Evolutionary conservation across 345 rosid genomes (phyloP), one percentile per base, ranked within the genome.

Genomic region (Viola odorata): DNA sequence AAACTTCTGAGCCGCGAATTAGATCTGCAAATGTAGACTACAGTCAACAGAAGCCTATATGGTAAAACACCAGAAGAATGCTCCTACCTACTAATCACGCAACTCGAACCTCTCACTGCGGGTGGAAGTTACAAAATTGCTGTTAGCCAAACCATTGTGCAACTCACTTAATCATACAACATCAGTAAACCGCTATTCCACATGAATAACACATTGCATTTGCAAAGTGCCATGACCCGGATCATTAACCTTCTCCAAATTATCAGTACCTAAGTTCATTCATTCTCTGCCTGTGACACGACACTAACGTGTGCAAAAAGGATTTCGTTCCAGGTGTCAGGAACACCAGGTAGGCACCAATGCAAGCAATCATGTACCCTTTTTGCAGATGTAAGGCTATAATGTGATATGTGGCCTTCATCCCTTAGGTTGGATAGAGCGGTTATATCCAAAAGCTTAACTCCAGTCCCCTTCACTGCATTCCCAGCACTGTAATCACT

Each of bases 361-460:
- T 81, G 79, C 73, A 81, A 57, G 73, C 80, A 75, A 67, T 89
- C 96, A 45, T 89, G 88, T 50, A 65, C 82, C 40, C 96, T 87
- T 10, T 32, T 38, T 7, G 78, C 8, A 36, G 88, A 81, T 62
- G 77, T 79, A 55, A 76, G n/a, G 58, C 87, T 82, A 69, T 72
- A 82, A 12, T 75, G 75, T 12, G 96, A 84, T 70, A 89, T 84
- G 65, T 89, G 94, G 50, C 88, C 96, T 74, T 89, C 94, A 32
- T 89, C 96, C 69, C 96, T 78, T 60, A 89, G 62, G 57, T 84
- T 68, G 42, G 96, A 86, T 48, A 82, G 47, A 2, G 87, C 83
- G 48, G 91, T 84, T 71, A 86, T 77, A 71, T 86, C 96, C 57
- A 89, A 69, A 45, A 89, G 75, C 71, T 86, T 82, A 55, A 89